phyloP scores from a whole-genome alignment of 257 asterid genomes.

The Verbascum thapsus region DNA sequence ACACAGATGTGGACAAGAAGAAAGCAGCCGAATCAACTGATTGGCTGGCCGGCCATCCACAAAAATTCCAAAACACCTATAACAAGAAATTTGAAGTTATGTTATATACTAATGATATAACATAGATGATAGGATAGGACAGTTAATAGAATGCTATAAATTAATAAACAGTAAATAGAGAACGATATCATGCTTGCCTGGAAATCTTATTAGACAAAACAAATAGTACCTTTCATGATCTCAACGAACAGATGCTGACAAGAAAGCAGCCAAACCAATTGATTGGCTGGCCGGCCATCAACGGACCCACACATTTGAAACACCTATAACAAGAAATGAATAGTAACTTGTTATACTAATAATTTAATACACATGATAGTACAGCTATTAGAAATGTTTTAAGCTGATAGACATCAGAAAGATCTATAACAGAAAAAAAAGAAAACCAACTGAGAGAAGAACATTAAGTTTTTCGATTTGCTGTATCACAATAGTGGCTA shows the following conservation, averaged over 20 bases:
- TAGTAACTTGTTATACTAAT: too few relatives aligned
- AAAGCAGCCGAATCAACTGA: not conserved
- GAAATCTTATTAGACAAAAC: too few relatives aligned
- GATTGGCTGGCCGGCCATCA: too few relatives aligned
- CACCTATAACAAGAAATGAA: too few relatives aligned
- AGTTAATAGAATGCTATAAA: not conserved
- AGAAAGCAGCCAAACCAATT: too few relatives aligned
- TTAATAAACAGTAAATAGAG: slow-evolving; percentile 6
- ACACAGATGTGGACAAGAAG: not conserved
- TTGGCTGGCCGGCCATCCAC: not conserved
- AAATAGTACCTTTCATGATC: too few relatives aligned
- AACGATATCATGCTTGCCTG: too few relatives aligned
- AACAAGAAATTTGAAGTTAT: not conserved
- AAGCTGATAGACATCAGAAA: not conserved
- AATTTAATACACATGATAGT: too few relatives aligned
- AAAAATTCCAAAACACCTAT: not conserved
- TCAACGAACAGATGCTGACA: too few relatives aligned
- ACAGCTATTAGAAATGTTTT: too few relatives aligned
- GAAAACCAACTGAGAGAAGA: not conserved
- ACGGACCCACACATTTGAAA: too few relatives aligned
- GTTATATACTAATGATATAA: not conserved
- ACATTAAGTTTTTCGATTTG: not conserved
- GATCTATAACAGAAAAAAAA: not conserved
- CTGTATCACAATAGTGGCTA: not conserved
- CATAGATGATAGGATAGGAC: not conserved